Evolutionary conservation across 2,329 filamentous ascomycete genomes (phyloP).

Genomic region (Blastomyces parvus): DNA sequence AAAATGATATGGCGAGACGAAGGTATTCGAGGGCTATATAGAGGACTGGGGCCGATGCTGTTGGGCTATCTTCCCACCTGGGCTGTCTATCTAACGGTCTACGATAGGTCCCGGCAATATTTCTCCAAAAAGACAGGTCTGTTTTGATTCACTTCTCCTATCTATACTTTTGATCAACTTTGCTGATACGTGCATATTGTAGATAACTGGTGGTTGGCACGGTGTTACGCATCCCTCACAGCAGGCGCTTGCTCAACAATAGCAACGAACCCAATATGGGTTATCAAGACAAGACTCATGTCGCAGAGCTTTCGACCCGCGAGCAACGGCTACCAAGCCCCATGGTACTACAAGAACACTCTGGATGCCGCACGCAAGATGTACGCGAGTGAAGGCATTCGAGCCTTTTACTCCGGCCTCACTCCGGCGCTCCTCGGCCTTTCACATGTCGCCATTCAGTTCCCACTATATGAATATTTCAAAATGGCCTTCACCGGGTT

Average conservation of each 20-base stretch:
- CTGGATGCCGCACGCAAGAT: constrained; percentile 90
- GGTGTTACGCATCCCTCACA: constrained; percentile 80
- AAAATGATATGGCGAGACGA: constrained; percentile 79
- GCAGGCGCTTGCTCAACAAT: constrained; percentile 89
- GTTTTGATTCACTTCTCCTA: constrained; percentile 15
- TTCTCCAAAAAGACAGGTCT: constrained; percentile 58
- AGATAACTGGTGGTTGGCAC: constrained; percentile 70
- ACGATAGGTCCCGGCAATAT: constrained; percentile 75
- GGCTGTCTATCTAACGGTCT: constrained; percentile 96
- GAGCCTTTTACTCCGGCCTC: constrained; percentile 90
- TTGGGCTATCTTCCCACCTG: constrained; percentile 93
- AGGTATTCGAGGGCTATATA: constrained; percentile 81
- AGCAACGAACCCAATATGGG: constrained; percentile 96
- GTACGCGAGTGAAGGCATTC: constrained; percentile 80
- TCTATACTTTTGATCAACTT: constrained; percentile 11
- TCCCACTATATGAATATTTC: constrained; percentile 89
- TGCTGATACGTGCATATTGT: constrained; percentile 13
- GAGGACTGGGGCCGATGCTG: constrained; percentile 87
- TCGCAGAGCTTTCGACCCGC: constrained; percentile 55
- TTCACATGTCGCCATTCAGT: constrained; percentile 93
- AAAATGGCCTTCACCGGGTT: constrained; percentile 84
- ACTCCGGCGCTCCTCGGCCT: constrained; percentile 85
- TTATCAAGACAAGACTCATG: constrained; percentile 97
- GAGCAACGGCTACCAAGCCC: constrained; percentile 41
- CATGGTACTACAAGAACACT: constrained; percentile 85